Evolutionary conservation across 371 early-diverging fungal species (phyloP).

Genomic region (Entomophthora muscae): DNA sequence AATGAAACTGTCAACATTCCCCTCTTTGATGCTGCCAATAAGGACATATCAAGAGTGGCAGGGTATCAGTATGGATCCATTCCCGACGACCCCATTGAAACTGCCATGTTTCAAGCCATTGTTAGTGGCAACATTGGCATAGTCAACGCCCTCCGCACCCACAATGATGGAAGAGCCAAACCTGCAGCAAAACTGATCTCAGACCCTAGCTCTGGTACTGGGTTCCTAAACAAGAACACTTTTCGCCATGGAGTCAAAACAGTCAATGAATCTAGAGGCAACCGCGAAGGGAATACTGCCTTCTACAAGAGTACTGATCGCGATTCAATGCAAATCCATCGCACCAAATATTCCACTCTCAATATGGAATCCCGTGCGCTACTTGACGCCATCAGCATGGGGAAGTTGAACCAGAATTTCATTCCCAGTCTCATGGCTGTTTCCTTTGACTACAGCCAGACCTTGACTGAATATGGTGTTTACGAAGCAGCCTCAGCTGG

Average conservation of each 20-base stretch:
- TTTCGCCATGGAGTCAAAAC: conserved; percentile 24
- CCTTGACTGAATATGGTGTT: conserved; percentile 9
- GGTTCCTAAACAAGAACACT: conserved; percentile 18
- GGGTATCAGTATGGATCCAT: conserved; percentile 3
- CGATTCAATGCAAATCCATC: conserved; percentile 12
- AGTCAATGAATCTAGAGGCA: conserved; percentile 44
- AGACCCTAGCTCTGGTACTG: conserved; percentile 17
- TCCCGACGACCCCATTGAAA: conserved; percentile 12
- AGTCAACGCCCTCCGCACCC: conserved; percentile 8
- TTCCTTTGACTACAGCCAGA: neutral
- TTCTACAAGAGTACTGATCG: conserved; percentile 15
- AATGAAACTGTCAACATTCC: too few species aligned
- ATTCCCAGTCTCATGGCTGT: too few species aligned
- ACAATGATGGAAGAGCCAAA: conserved; percentile 5
- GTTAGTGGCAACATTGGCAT: conserved; percentile 8
- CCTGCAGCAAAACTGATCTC: conserved; percentile 14
- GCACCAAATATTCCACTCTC: too few species aligned
- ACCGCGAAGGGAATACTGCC: conserved; percentile 32
- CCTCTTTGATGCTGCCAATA: neutral
- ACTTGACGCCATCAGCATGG: neutral
- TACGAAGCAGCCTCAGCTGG: conserved; percentile 26
- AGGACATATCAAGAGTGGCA: neutral
- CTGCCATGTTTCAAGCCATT: conserved; percentile 10
- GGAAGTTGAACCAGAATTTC: neutral
- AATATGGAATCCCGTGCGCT: neutral